phyloP scores from a whole-genome alignment of 129 eudicot genomes.

The Centella asiatica region DNA sequence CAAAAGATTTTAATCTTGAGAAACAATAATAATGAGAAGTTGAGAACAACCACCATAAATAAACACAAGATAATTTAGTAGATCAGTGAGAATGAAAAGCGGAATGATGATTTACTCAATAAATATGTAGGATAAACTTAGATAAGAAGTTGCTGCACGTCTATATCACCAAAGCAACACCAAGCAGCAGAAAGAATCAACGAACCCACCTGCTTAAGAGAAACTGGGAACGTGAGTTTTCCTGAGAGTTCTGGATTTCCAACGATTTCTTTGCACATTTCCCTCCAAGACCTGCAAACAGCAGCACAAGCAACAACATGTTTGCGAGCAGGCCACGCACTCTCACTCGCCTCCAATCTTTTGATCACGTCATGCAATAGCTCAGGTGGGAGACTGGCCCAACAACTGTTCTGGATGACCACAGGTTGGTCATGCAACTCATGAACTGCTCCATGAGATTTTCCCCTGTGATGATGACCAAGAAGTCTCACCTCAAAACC shows the following conservation, averaged over 20 bases:
- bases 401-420: slow-evolving; percentile 51
- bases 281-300: slow-evolving; percentile 90
- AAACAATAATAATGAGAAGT: no score
- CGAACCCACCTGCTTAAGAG: slow-evolving; percentile 77
- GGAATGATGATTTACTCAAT: neutral
- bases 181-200: slow-evolving; percentile 11
- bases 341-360: slow-evolving; percentile 82
- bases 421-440: slow-evolving; percentile 50
- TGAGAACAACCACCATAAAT: no score
- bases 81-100: neutral
- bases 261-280: slow-evolving; percentile 86
- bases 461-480: slow-evolving; percentile 45
- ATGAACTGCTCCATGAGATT: slow-evolving; percentile 62
- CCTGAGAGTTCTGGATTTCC: slow-evolving; percentile 56
- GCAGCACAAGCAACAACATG: slow-evolving; percentile 90
- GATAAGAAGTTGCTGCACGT: neutral
- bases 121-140: neutral
- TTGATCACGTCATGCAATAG: slow-evolving; percentile 70
- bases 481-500: slow-evolving; percentile 60
- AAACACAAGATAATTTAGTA: neutral
- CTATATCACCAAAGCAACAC: neutral
- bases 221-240: slow-evolving; percentile 78
- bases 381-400: slow-evolving; percentile 88
- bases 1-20: no score
- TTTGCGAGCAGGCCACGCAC: slow-evolving; percentile 76